Evolutionary conservation across 495 filamentous ascomycete genomes (phyloP).

Genomic region (Aspergillus cavernicola): DNA sequence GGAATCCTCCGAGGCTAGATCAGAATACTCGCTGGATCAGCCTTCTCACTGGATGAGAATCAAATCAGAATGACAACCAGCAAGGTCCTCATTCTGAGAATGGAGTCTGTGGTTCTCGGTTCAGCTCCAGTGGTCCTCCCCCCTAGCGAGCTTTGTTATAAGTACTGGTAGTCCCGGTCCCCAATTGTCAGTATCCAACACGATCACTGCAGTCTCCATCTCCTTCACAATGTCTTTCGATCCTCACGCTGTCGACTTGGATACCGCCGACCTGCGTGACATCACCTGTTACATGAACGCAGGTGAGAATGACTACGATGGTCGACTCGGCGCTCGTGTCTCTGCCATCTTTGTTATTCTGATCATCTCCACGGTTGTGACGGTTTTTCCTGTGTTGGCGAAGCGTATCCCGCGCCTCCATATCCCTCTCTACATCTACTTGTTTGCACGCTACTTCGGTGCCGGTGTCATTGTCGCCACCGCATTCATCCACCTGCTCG

Average conservation of each 20-base stretch:
- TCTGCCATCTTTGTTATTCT: slow-evolving; percentile 47
- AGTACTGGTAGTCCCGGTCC: not conserved
- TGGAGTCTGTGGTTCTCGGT: not conserved
- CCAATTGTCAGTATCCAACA: no score
- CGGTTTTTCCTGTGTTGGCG: slow-evolving; percentile 56
- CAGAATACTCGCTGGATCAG: no score
- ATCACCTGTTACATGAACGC: slow-evolving; percentile 26
- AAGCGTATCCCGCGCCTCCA: slow-evolving; percentile 28
- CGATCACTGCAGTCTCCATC: no score
- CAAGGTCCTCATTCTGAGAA: no score
- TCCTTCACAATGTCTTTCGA: not conserved
- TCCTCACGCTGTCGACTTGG: slow-evolving; percentile 32
- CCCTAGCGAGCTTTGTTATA: not conserved
- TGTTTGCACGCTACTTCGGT: slow-evolving; percentile 71
- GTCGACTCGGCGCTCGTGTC: slow-evolving; percentile 39
- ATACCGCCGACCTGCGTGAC: slow-evolving; percentile 28
- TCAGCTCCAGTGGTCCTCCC: not conserved
- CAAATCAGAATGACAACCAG: no score
- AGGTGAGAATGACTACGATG: slow-evolving; percentile 40
- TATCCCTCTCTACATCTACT: slow-evolving; percentile 64
- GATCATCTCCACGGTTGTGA: slow-evolving; percentile 36
- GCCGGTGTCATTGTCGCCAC: slow-evolving; percentile 70
- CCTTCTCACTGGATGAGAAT: no score
- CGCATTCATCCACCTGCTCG: slow-evolving; percentile 59
- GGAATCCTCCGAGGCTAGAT: no score